phyloP scores from a whole-genome alignment of 352 stramenopile species.

The Discostella stelligera region DNA sequence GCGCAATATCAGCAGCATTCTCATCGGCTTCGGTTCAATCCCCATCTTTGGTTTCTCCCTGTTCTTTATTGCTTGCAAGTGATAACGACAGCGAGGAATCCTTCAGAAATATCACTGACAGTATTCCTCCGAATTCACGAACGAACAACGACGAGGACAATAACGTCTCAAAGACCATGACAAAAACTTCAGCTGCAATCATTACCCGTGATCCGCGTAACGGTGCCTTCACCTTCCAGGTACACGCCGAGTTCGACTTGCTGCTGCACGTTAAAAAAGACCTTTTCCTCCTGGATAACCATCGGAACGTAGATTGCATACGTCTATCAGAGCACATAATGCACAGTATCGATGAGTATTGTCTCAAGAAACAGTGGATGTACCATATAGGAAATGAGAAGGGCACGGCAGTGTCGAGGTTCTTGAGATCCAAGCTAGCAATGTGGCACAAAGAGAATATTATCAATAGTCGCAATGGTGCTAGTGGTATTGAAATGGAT shows the following conservation, averaged over 20 bases:
- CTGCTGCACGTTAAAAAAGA: slow-evolving; percentile 58
- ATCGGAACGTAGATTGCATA: neutral
- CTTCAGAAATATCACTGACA: too few relatives aligned
- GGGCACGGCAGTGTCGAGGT: slow-evolving; percentile 42
- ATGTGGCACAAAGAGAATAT: neutral
- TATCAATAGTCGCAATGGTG: slow-evolving; percentile 7
- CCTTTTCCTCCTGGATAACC: slow-evolving; percentile 10
- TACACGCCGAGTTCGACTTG: slow-evolving; percentile 64
- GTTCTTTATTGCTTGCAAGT: too few relatives aligned
- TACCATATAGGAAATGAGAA: slow-evolving; percentile 80
- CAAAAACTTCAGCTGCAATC: neutral
- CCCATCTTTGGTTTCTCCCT: too few relatives aligned
- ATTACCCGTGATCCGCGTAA: slow-evolving; percentile 53
- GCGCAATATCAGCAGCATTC: too few relatives aligned
- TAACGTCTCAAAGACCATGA: neutral
- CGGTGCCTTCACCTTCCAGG: slow-evolving; percentile 71
- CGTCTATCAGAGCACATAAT: slow-evolving; percentile 40
- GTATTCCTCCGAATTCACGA: too few relatives aligned
- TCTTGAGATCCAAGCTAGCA: slow-evolving; percentile 34
- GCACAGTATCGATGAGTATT: slow-evolving; percentile 71
- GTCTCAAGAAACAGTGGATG: slow-evolving; percentile 77
- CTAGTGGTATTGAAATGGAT: neutral
- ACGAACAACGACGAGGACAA: too few relatives aligned
- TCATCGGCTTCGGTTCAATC: too few relatives aligned
- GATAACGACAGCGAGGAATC: too few relatives aligned